Evolutionary conservation across 139 green algal species (phyloP), one percentile per base, ranked within the genome.

Genomic region (Picochlorum sp.): DNA sequence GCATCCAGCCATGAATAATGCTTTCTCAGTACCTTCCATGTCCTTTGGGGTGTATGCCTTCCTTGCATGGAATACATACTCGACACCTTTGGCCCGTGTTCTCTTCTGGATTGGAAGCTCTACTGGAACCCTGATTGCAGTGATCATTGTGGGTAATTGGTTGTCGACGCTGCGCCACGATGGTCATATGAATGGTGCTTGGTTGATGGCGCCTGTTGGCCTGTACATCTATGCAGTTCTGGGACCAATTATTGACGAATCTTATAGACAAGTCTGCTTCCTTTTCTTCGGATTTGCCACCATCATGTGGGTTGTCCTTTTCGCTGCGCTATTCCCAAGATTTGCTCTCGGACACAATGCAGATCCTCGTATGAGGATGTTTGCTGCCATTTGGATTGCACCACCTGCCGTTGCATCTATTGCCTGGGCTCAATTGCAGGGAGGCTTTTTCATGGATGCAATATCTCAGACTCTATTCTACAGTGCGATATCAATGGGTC

Each of bases 61-160:
- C 68, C 56, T 82, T 16, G 74, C 49, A 4, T 32, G 38, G n/a
- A 23, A 32, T n/a, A 59, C 69, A 14, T 66, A 77, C 50, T 61
- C 58, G 45, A 60, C 51, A 46, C 20, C 13, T 73, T 74, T 68
- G 65, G 61, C 73, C 38, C 49, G 49, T 18, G 62, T 73, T 8
- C 68, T 83, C 10, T 84, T 81, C 65, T 83, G 78, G 78, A 71
- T 71, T 20, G 78, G 78, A 14, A 58, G 68, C 13, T 56, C 64
- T 1, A 51, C 46, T 18, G 59, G 30, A 24, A 59, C 63, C 10
- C 8, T 56, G 1, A 26, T 73, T 8, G 13, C 65, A 49, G 21
- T 77, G 9, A 50, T 64, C 14, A 44, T 66, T 14, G 64, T 84
- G 5, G 62, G 44, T 9, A 56, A 65, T 44, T 83, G 74, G 74